Evolutionary conservation across 306 rosid species (phyloP), one percentile per base, ranked within the genome.

Genomic region (Cucurbita pepo): DNA sequence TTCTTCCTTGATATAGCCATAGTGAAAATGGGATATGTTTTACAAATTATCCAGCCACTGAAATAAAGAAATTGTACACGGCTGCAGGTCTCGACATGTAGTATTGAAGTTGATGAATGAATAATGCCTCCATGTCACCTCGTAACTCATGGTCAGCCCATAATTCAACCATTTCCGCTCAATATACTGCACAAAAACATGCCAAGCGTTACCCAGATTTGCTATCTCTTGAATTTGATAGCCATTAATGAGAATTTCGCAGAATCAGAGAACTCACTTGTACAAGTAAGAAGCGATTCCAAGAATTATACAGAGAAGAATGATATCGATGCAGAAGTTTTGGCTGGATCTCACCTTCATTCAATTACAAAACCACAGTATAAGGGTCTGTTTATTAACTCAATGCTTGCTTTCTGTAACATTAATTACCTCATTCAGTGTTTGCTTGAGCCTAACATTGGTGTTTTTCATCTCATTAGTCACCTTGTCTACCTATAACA

Each of bases 301-400:
- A 41, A 91, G 85, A 84, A 94, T 83, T 85, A 94, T 53, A 67
- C 91, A 91, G 54, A 91, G 66, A 77, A 94, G 89, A 81, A 81
- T 56, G 56, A 91, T 89, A 87, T 94, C 96, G 5, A 94, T 88
- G 86, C 87, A 84, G 85, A 94, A 91, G 82, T 94, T 94, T 86
- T 81, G 82, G 80, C 87, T 85, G n/a, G 95, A 86, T 80, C 97
- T 89, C 88, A 94, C 55, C 97, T 94, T 85, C 34, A 30, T 30
- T 30, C 72, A 78, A 18, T 72, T 78, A 30, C 69, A 64, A 79
- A 82, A 61, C 1, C 12, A 64, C 36, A 43, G 37, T 64, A 5
- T 10, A 61, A 64, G 10, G 15, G 71, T 37, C 1, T 60, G 21
- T 36, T 61, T 16, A n/a, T 63, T 41, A 25, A 10, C 3, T 18